Base-by-base conservation (phyloP, 179 eudicot genomes). In the Vitellaria paradoxa region DNA sequence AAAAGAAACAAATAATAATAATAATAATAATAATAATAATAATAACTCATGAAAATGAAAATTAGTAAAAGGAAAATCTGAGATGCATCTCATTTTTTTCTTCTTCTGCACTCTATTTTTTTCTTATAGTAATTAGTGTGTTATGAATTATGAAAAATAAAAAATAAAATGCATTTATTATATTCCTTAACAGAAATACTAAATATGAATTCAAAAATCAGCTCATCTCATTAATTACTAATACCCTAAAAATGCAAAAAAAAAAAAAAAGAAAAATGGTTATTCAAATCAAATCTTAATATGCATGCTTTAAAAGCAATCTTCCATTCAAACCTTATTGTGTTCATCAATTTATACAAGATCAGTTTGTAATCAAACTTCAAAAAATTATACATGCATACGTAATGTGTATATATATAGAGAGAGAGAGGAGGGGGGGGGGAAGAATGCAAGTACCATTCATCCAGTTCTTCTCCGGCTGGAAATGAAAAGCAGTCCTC, bases 391-490 rank as follows among this genome's bases (percentile, higher is more conserved):
- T 15, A 68, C 55, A 9, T 68, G 52, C 21, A 46, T n/a, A 9
- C 1, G 14, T 46, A 45, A 40, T 70, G 11, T 4, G n/a, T 21
- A 13, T 11, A 21, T 14, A 17, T 12, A 4, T 21, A 47, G 18
- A 46, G n/a, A 46, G 20, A 46, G 4, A 18, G 17, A 45, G 46
- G 20, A 46, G 4, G 12, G 17, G 18, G 46, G 2, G 37, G 2
- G 2, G 2, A 0, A 30, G 37, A 30, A 55, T 21, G 0, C 6
- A 4, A 13, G 9, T 63, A 91, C 95, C 95, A 68, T 91, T 91
- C 95, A 91, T 91, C 95, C 94, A 91, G 72, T 91, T 91, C 73
- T 81, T 82, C 56, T 85, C 67, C 0, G 95, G 91, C 30, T 87
- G 95, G 76, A 91, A 91, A 77, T 91, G 95, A 50, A 72, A 91